Conservation (phyloP, 495 filamentous ascomycete species). For the Cryomyces minteri region DNA sequence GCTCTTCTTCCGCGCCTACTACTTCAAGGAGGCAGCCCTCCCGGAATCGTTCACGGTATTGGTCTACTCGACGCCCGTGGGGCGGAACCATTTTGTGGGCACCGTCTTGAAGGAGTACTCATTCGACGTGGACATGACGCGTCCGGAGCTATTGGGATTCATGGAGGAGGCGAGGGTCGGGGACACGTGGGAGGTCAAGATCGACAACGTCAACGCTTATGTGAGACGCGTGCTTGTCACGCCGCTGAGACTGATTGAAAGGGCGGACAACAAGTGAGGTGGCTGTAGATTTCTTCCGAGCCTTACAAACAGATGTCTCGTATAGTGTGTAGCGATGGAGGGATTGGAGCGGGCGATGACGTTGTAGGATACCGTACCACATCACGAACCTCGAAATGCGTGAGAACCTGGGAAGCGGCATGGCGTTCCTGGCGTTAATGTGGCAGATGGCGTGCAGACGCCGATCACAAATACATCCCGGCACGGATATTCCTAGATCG, state of each 20-base stretch:
- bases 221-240: neutral
- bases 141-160: neutral
- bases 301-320: too few relatives aligned
- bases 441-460: too few relatives aligned
- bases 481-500: too few relatives aligned
- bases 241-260: conserved; percentile 4
- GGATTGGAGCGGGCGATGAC: too few relatives aligned
- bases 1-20: conserved; percentile 57
- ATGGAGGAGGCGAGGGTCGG: conserved; percentile 3
- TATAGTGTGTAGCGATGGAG: too few relatives aligned
- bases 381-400: too few relatives aligned
- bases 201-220: conserved; percentile 9
- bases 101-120: conserved; percentile 2
- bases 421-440: too few relatives aligned
- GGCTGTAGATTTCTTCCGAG: neutral
- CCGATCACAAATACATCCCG: too few relatives aligned
- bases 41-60: conserved; percentile 43
- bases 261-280: neutral
- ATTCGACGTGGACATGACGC: neutral
- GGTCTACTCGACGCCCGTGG: conserved; percentile 11
- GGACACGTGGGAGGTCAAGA: conserved; percentile 16
- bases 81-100: neutral
- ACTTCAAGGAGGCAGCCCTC: conserved; percentile 42
- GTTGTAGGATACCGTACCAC: too few relatives aligned
- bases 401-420: too few relatives aligned